Evolutionary conservation across 1,139 yeast species (phyloP), one percentile per base, ranked within the genome.

Genomic region (Lodderomyces theae): DNA sequence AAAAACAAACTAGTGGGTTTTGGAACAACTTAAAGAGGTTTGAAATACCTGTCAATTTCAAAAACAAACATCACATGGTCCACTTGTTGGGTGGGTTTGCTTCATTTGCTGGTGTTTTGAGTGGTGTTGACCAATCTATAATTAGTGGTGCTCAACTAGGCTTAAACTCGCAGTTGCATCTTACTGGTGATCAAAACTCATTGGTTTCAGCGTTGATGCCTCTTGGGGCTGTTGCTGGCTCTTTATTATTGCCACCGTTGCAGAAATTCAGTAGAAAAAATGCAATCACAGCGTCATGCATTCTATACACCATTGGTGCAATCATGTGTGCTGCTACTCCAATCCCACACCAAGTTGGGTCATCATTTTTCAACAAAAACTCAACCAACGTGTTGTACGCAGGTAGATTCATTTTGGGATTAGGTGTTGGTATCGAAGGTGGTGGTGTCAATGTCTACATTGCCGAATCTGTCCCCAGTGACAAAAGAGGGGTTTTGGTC

Each of bases 351-450:
- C 37, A 42, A 34, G 29, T 42, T 12, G 42, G 41, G 11, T 34
- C 37, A 10, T 34, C 40, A 7, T 24, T 30, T 12, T 59, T 51
- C 21, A 63, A 65, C 41, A 62, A 64, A 29, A 64, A 41, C 35
- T 42, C 44, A n/a, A 39, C 38, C 10, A 39, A 34, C 16, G 44
- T 72, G 60, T 66, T 77, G 65, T 73, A 72, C 51, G 82, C 80
- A 26, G 80, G 81, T 13, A 65, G 84, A 49, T 74, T 78, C 48
- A 51, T 77, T 32, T 63, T 78, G 22, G 84, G 84, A 42, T 57
- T 75, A 29, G 83, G 82, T 47, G 75, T 79, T 31, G 82, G 83
- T 50, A 67, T 79, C 28, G 83, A 77, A 54, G 80, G 82, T 52
- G 82, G 80, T 36, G 76, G 79, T 48, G 80, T 78, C 37, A 79